Conservation (phyloP, 2,329 filamentous ascomycete species). For the Helminthosporium solani region DNA sequence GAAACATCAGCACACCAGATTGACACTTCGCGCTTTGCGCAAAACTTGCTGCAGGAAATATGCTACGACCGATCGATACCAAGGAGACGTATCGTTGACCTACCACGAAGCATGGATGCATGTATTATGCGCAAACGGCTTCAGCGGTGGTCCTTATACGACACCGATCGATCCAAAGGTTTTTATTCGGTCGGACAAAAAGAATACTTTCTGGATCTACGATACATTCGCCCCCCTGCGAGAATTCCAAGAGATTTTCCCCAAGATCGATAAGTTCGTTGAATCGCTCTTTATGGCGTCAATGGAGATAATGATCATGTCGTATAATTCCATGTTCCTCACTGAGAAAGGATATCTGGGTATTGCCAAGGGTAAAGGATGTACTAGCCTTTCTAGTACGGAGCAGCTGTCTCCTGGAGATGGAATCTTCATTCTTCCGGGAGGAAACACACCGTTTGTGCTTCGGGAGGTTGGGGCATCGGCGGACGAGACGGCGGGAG, state of each 20-base stretch:
- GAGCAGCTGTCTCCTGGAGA: neutral
- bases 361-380: neutral
- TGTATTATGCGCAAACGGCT: neutral
- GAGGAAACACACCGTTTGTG: neutral
- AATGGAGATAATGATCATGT: neutral
- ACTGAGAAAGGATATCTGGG: constrained; percentile 1
- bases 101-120: neutral
- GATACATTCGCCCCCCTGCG: too few relatives aligned
- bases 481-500: too few relatives aligned
- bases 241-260: neutral
- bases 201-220: neutral
- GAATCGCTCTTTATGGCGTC: neutral
- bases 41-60: neutral
- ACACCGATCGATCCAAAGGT: neutral
- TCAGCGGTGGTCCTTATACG: neutral
- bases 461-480: neutral
- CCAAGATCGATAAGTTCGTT: neutral
- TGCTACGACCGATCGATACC: neutral
- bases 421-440: neutral
- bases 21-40: neutral
- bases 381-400: neutral
- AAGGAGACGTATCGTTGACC: neutral
- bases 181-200: neutral
- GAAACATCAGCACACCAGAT: too few relatives aligned
- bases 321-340: neutral